Evolutionary conservation across 176 grass and related monocot genomes (phyloP), one percentile per base, ranked within the genome.

Genomic region (Guadua angustifolia): DNA sequence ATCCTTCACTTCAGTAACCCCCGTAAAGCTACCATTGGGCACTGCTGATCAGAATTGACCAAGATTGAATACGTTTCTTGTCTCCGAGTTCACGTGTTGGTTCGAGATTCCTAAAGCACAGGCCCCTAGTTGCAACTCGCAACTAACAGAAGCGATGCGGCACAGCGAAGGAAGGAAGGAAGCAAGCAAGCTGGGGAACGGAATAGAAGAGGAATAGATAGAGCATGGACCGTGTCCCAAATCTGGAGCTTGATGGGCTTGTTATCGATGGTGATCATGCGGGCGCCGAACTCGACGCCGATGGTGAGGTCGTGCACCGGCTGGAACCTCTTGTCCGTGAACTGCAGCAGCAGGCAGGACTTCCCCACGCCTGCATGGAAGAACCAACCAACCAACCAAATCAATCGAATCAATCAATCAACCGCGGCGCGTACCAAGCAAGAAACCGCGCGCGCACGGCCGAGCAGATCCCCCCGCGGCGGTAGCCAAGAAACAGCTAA

Each of bases 171-270:
- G 52, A 32, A 39, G n/a, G 38, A 21, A 39, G n/a, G 17, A 9
- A 21, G 3, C 17, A 9, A 21, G 3, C 17, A 53, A 25, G 19
- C 13, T 43, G 47, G 5, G 2, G 17, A 32, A 13, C 0, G 11
- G 24, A 9, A 9, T 10, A 60, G 71, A 9, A 33, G 44, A 73
- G 6, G 44, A 50, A 26, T 3, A 25, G 40, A 10, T 1, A 19
- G 13, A 26, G 56, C 1, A 82, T 82, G 63, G 46, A 94, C 93
- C 75, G 90, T 94, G 77, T 94, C 93, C 93, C 93, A 94, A 83
- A 94, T 94, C 87, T 94, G 90, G 74, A 94, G 86, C 87, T 94
- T 94, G 82, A 94, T 90, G 87, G 89, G 89, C 70, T 92, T 94
- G 85, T 83, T 88, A 74, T 92, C 92, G 79, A 94, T 86, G 74